A percentile compares a stretch with the other conserved stretches of the same genome.
Evolutionary conservation across 495 filamentous ascomycete genomes (phyloP).

Genomic region (Echria macrotheca): DNA sequence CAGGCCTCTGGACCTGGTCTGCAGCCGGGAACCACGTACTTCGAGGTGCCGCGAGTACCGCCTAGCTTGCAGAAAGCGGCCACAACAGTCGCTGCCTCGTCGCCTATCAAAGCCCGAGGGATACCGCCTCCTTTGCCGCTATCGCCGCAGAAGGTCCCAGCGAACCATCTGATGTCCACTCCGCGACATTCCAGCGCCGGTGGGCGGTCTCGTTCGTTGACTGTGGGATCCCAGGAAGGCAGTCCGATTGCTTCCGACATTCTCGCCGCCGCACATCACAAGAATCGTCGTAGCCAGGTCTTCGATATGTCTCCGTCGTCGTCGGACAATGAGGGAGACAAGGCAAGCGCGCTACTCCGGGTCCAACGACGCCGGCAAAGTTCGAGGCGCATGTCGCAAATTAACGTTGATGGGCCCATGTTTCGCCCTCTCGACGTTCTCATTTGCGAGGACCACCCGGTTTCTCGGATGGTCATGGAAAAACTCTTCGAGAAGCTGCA

Average conservation of each 20-base stretch:
- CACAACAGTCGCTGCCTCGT: slow-evolving; percentile 59
- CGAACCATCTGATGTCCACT: slow-evolving; percentile 33
- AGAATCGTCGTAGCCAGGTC: slow-evolving; percentile 88
- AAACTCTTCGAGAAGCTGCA: slow-evolving; percentile 89
- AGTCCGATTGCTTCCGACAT: slow-evolving; percentile 64
- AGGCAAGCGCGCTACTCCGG: slow-evolving; percentile 84
- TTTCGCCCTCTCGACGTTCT: slow-evolving; percentile 91
- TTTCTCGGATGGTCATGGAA: slow-evolving; percentile 97
- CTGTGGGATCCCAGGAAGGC: slow-evolving; percentile 89
- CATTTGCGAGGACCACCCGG: slow-evolving; percentile 96
- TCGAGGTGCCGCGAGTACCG: slow-evolving; percentile 61
- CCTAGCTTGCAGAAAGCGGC: slow-evolving; percentile 54
- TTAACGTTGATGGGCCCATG: slow-evolving; percentile 70
- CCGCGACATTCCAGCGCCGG: slow-evolving; percentile 41
- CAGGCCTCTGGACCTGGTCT: slow-evolving; percentile 69
- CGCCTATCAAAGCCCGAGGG: slow-evolving; percentile 70
- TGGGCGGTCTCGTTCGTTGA: slow-evolving; percentile 75
- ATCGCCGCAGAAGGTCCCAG: slow-evolving; percentile 43
- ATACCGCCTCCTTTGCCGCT: slow-evolving; percentile 44
- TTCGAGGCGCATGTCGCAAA: slow-evolving; percentile 84
- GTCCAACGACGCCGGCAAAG: slow-evolving; percentile 90
- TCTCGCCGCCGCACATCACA: slow-evolving; percentile 62
- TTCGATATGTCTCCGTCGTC: slow-evolving; percentile 97
- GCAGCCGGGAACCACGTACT: slow-evolving; percentile 68
- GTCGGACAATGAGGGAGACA: slow-evolving; percentile 92